These are phyloP conservation scores for Hortiboletus campestris DNA, from an alignment of 768 basidiomycete genomes.

Conservation along the genomic window DNA sequence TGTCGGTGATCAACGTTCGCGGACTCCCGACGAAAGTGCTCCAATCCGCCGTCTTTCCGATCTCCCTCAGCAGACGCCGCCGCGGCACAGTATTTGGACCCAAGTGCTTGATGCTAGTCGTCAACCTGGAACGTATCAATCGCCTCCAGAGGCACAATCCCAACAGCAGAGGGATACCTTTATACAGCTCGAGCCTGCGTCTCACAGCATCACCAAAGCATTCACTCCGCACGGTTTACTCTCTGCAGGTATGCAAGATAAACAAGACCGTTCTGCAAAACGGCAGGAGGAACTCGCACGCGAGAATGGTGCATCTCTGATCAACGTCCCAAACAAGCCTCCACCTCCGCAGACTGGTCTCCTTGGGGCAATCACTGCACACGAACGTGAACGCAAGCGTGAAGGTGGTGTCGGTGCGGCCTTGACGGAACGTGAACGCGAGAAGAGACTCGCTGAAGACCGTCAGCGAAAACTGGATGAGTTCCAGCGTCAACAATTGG, in stretches of 20 bases:
- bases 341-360: constrained; percentile 94
- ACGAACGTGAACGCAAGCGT: constrained; percentile 90
- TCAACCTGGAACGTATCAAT: constrained; percentile 40
- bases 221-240: constrained; percentile 94
- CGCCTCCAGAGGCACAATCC: constrained; percentile 34
- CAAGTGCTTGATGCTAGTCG: constrained; percentile 77
- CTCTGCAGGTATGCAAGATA: constrained; percentile 93
- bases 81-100: constrained; percentile 82
- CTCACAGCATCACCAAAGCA: constrained; percentile 83
- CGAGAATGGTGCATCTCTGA: constrained; percentile 85
- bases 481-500: constrained; percentile 82
- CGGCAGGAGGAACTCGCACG: constrained; percentile 91
- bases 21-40: constrained; percentile 57
- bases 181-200: constrained; percentile 70
- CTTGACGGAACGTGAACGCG: constrained; percentile 92
- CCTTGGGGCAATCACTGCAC: constrained; percentile 92
- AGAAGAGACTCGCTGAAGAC: constrained; percentile 88
- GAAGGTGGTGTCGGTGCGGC: constrained; percentile 95
- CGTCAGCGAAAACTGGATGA: constrained; percentile 92
- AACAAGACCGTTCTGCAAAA: constrained; percentile 93
- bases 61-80: constrained; percentile 43
- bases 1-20: constrained; percentile 53
- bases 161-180: constrained; percentile 49
- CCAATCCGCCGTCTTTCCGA: constrained; percentile 57
- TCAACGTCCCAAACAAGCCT: constrained; percentile 95